Base-by-base conservation (phyloP, 345 rosid genomes). In the Erucastrum elatum region DNA sequence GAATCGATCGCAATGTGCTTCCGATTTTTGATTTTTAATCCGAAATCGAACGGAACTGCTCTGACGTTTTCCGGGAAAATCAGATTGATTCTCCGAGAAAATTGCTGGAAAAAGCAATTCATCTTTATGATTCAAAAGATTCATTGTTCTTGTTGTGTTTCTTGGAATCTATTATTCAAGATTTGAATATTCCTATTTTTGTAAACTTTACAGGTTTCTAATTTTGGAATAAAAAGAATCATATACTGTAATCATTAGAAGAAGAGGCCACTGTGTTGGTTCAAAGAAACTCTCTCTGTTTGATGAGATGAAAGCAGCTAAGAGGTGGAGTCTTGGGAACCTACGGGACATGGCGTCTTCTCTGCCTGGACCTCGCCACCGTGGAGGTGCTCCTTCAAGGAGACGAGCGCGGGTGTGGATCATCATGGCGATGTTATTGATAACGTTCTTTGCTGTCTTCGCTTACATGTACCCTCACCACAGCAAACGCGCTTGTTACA, bases 351-450 rank as follows among this genome's bases (percentile, higher is more conserved):
- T 88, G 83, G 89, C 85, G 59, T 80, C 90, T 80, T 85, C 90
- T 80, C 85, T 93, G 72, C 85, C 90, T 25, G 91, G 90, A 58
- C 60, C 85, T 84, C 92, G 98, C 26, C 82, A 87, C 67, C 90
- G 93, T 8, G 7, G 35, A 0, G 7, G 8, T 41, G 80, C 87
- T 81, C 91, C 87, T 11, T 53, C 83, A 79, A 90, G 81, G 91
- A 87, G 94, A 86, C 98, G 97, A 21, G 66, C 86, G 84, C 97
- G 95, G 6, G 61, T 87, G 26, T 93, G 97, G 98, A 89, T 93
- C 81, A 85, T 93, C 68, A 84, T 86, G 66, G 82, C 89, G 76
- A 85, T 96, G 58, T 91, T 89, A 5, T 63, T 96, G 68, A 91
- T 93, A 82, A 85, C 86, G 83, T 70, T 93, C 81, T 90, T 96